Percentiles rank a stretch among this genome's conserved stretches.
Evolutionary conservation across 805 yeast genomes (phyloP).

Genomic region (Tetrapisispora phaffii): DNA sequence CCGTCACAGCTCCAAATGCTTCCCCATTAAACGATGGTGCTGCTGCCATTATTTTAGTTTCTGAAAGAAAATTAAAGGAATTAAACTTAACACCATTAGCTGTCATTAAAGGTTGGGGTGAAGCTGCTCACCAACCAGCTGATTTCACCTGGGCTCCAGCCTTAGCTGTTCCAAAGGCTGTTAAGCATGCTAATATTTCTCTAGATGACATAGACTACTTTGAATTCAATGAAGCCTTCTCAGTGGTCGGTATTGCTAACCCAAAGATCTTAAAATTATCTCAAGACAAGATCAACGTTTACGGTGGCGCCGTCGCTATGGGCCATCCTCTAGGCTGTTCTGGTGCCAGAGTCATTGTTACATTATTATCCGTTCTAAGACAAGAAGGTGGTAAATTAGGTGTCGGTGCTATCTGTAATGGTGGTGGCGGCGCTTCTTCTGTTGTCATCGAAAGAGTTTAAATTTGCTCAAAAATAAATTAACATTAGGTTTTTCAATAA

Average conservation of each 20-base stretch:
- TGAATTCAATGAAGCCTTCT: conserved; percentile 96
- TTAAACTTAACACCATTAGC: conserved; percentile 84
- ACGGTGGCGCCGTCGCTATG: conserved; percentile 93
- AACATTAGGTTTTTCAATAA: neutral
- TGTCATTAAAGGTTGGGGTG: conserved; percentile 90
- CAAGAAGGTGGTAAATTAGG: conserved; percentile 88
- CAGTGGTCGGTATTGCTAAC: conserved; percentile 92
- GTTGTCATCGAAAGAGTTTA: conserved; percentile 65
- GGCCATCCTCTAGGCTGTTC: conserved; percentile 95
- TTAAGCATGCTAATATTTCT: conserved; percentile 68
- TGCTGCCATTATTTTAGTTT: conserved; percentile 84
- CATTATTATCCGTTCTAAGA: conserved; percentile 64
- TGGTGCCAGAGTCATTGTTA: conserved; percentile 90
- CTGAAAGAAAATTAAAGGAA: conserved; percentile 77
- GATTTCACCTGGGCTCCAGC: conserved; percentile 96
- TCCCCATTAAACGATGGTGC: conserved; percentile 97
- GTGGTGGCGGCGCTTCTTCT: conserved; percentile 99
- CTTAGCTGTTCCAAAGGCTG: conserved; percentile 90
- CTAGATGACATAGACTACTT: conserved; percentile 64
- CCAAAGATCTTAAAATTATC: conserved; percentile 57
- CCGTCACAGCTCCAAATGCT: conserved; percentile 95
- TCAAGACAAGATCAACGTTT: conserved; percentile 63
- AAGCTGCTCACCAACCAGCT: conserved; percentile 90
- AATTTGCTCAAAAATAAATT: neutral
- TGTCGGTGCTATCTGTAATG: conserved; percentile 94